These are phyloP conservation scores for Prunus mume DNA, from an alignment of 306 rosid genomes.

Conservation along the genomic window DNA sequence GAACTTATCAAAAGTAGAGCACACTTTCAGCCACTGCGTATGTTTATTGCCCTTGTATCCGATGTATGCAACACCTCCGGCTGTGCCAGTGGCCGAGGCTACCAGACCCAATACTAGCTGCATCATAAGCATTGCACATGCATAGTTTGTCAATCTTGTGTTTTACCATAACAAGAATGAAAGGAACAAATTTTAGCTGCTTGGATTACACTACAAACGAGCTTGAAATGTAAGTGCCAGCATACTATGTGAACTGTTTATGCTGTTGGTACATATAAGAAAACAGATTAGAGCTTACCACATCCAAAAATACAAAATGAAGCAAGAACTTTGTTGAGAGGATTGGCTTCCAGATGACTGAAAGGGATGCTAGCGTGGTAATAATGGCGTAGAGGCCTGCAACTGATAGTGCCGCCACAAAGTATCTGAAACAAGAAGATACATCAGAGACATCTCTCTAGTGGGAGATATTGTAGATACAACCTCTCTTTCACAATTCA, in stretches of 20 bases:
- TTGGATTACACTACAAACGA: too few relatives aligned
- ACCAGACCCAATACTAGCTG: constrained; percentile 77
- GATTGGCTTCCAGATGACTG: constrained; percentile 40
- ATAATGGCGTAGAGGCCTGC: constrained; percentile 65
- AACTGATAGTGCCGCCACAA: constrained; percentile 70
- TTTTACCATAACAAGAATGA: background rate
- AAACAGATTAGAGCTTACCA: constrained; percentile 39
- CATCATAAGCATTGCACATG: constrained; percentile 13
- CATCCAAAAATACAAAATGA: constrained; percentile 51
- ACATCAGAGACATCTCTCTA: background rate
- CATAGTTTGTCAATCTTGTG: background rate
- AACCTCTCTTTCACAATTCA: background rate
- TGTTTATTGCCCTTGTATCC: constrained; percentile 75
- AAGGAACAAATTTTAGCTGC: too few relatives aligned
- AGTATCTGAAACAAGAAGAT: constrained; percentile 54
- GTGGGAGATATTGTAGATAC: too few relatives aligned
- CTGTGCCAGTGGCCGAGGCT: constrained; percentile 81
- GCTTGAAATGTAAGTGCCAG: too few relatives aligned
- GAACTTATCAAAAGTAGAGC: constrained; percentile 55
- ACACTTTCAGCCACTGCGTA: constrained; percentile 55
- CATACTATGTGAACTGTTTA: background rate
- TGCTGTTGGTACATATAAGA: background rate
- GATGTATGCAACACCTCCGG: constrained; percentile 62
- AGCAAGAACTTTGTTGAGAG: constrained; percentile 48
- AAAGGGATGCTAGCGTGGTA: constrained; percentile 58